Conservation (phyloP, 1,284 basidiomycete genomes). For the Moesziomyces globuligerus region DNA sequence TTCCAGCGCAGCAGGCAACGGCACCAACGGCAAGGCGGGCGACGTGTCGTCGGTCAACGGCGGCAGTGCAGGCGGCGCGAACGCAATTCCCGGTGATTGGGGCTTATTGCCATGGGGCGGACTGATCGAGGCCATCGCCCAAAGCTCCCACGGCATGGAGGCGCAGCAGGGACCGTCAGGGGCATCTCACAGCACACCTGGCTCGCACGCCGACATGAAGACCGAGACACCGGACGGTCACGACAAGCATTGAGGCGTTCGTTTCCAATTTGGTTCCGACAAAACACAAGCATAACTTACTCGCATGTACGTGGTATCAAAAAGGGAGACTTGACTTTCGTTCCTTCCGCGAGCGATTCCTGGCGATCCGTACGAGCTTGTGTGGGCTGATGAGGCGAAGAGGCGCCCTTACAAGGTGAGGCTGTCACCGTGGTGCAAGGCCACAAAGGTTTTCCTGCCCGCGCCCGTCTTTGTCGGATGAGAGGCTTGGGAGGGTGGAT, state of each 20-base stretch:
- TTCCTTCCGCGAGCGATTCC: not conserved
- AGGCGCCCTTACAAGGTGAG: conserved; percentile 27
- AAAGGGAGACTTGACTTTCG: not conserved
- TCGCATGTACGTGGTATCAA: not conserved
- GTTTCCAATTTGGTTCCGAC: not conserved
- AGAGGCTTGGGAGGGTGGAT: not conserved
- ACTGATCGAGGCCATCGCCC: conserved; percentile 55
- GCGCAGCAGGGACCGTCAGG: conserved; percentile 20
- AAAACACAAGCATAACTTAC: not conserved
- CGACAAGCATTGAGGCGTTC: conserved; percentile 23
- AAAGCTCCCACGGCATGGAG: conserved; percentile 47
- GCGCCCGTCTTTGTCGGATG: not conserved
- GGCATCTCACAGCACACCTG: conserved; percentile 21
- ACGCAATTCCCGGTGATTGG: conserved; percentile 30
- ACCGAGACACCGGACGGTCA: conserved; percentile 36
- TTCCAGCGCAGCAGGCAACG: conserved; percentile 2
- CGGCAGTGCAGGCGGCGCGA: not conserved
- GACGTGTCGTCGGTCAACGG: conserved; percentile 7
- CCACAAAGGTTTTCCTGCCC: conserved; percentile 26
- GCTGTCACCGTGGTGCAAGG: conserved; percentile 42
- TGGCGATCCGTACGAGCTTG: too few species aligned
- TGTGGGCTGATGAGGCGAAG: too few species aligned
- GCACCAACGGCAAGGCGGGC: not conserved
- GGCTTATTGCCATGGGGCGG: conserved; percentile 56
- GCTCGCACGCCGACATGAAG: conserved; percentile 24